A percentile compares a stretch with the other conserved stretches of the same genome.
phyloP scores from a whole-genome alignment of 768 basidiomycete species.

The Termitomyces sp. region DNA sequence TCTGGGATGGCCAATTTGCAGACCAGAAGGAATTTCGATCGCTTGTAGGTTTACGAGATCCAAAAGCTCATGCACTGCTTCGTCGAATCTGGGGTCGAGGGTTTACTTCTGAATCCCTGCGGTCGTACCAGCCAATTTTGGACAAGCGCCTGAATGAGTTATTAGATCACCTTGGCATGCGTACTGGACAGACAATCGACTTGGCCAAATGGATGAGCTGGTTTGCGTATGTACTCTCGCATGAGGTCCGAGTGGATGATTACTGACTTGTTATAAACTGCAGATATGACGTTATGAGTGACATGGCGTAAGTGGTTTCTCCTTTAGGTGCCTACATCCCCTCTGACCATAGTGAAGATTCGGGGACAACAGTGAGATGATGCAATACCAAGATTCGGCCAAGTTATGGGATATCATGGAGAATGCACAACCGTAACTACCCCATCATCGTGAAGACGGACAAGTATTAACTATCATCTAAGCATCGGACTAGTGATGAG shows the following conservation, averaged over 20 bases:
- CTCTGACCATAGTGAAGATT: background rate
- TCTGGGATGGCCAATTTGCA: background rate
- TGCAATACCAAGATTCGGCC: background rate
- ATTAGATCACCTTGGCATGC: background rate
- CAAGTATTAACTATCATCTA: background rate
- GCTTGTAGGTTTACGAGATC: background rate
- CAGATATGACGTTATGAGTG: background rate
- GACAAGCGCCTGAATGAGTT: background rate
- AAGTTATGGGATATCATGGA: background rate
- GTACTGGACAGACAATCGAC: background rate
- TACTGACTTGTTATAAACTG: background rate
- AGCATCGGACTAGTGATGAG: background rate
- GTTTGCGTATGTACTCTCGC: background rate
- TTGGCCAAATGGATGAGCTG: background rate
- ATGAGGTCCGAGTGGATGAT: background rate
- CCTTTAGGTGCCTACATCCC: background rate
- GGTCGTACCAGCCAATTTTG: slow-evolving; percentile 18
- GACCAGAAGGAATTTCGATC: background rate
- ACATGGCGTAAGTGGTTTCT: background rate
- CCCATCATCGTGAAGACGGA: background rate
- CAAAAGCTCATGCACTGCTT: slow-evolving; percentile 27
- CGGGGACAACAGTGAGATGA: background rate
- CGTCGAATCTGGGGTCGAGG: slow-evolving; percentile 36
- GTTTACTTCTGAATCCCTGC: slow-evolving; percentile 27
- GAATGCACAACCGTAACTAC: background rate